phyloP scores from a whole-genome alignment of 495 filamentous ascomycete genomes.

The Penicillium cosmopolitanum region DNA sequence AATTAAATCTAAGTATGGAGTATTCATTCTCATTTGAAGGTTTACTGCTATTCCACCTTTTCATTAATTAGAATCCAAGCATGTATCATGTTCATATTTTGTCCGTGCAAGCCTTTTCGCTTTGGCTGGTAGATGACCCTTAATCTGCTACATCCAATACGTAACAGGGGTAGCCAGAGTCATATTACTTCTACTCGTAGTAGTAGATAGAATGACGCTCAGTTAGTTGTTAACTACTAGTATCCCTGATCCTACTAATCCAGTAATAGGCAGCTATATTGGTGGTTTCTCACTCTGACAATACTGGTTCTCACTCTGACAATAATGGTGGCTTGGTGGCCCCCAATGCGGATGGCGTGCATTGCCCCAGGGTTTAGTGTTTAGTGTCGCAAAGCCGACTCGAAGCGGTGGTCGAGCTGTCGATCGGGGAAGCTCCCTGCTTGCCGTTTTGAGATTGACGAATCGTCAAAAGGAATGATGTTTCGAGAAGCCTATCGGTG shows the following conservation, averaged over 20 bases:
- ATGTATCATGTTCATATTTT: slow-evolving; percentile 1
- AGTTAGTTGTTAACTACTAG: neutral
- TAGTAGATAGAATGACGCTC: neutral
- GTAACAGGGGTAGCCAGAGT: neutral
- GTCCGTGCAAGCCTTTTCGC: neutral
- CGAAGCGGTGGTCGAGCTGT: neutral
- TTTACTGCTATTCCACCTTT: neutral
- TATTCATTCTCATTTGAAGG: neutral
- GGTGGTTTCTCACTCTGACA: neutral
- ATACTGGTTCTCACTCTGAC: neutral
- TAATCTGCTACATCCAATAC: no score
- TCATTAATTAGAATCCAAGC: neutral
- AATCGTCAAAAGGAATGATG: neutral
- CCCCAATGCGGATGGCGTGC: neutral
- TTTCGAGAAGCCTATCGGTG: slow-evolving; percentile 1
- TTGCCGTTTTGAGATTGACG: neutral
- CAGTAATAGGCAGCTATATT: neutral
- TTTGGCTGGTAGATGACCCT: neutral
- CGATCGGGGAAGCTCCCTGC: slow-evolving; percentile 8
- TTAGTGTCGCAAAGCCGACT: slow-evolving; percentile 3
- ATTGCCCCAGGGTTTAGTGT: neutral
- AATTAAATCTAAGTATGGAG: no score
- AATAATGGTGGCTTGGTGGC: neutral
- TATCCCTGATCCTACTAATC: neutral
- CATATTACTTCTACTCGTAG: neutral